Conservation (phyloP, 2,329 filamentous ascomycete species). For the Daldinia eschscholtzii region DNA sequence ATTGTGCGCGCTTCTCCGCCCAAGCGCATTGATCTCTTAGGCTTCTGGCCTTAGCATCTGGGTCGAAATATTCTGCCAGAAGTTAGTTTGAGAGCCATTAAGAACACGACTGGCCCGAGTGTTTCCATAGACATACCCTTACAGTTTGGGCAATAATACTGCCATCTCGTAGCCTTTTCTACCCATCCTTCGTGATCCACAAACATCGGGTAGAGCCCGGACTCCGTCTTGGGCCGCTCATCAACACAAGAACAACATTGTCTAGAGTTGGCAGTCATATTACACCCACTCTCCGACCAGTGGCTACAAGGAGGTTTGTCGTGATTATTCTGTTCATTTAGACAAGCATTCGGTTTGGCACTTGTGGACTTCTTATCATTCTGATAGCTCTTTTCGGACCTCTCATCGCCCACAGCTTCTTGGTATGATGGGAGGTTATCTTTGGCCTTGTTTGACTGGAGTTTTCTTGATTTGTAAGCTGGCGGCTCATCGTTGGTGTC, state of each 20-base stretch:
- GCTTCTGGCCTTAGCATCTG: constrained; percentile 15
- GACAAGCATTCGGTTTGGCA: not conserved
- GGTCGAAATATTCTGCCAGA: constrained; percentile 30
- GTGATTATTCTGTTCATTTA: not conserved
- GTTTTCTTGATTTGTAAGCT: constrained; percentile 5
- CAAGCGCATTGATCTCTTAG: constrained; percentile 22
- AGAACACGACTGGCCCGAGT: no score
- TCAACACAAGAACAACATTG: constrained; percentile 40
- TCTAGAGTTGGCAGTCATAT: constrained; percentile 11
- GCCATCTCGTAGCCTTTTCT: constrained; percentile 35
- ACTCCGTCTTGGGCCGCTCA: constrained; percentile 23
- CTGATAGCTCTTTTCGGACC: not conserved
- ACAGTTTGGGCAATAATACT: constrained; percentile 39
- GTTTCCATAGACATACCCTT: constrained; percentile 13
- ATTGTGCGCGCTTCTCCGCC: constrained; percentile 34
- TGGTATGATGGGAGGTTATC: constrained; percentile 20
- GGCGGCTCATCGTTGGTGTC: not conserved
- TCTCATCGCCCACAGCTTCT: constrained; percentile 11
- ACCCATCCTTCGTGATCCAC: constrained; percentile 37
- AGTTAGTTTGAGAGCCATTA: constrained; percentile 1
- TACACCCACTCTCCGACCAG: constrained; percentile 25
- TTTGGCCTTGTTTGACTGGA: not conserved
- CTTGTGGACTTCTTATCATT: not conserved
- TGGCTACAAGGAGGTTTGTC: constrained; percentile 27
- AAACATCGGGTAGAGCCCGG: constrained; percentile 38